Base-by-base conservation (phyloP, 2,329 filamentous ascomycete genomes). In the Alternaria viburni region DNA sequence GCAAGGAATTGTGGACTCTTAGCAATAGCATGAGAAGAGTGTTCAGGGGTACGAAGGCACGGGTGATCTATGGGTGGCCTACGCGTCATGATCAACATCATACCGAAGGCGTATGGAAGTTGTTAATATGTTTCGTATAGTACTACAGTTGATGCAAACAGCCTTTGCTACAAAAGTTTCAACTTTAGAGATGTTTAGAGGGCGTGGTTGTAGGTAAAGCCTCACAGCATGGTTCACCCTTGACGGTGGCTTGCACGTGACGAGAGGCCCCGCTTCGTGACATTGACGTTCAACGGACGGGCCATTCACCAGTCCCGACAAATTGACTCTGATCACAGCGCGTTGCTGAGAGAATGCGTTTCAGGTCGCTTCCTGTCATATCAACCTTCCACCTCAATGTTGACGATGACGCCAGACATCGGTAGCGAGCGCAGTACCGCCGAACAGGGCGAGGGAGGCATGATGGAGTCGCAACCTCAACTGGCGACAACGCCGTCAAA, bases 1-100 rank as follows among this genome's bases (percentile, higher is more conserved):
- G 4, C 82, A 83, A 63, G 82, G 80, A 6, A 83, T 87, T 46
- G 61, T 79, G 43, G 65, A 70, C 17, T 60, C 67, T 1, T 76
- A 61, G 72, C 19, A 30, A 15, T 8, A 44, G 32, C 28, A 21
- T 41, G 21, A 21, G 4, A 55, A 52, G 36, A 41, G 36, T 43
- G 23, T 28, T 45, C 21, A 59, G 23, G 50, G 44, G 44, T 30
- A 36, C 7, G 21, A n/a, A 17, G 28, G 23, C 12, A 45, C 13
- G 28, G 47, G 23, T 43, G 49, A 49, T 55, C 49, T 61, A 41
- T 55, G 43, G 45, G 59, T 36, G 43, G 47, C 59, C 52, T 50
- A 57, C 32, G 62, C 65, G 54, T 59, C 61, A 54, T 59, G 26
- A 67, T 28, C 13, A 51, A 19, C 23, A 52, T 41, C 19, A 32